A percentile compares a stretch with the other conserved stretches of the same genome.
Conservation (phyloP, 1,284 basidiomycete species). For the Fomitopsis palustris region DNA sequence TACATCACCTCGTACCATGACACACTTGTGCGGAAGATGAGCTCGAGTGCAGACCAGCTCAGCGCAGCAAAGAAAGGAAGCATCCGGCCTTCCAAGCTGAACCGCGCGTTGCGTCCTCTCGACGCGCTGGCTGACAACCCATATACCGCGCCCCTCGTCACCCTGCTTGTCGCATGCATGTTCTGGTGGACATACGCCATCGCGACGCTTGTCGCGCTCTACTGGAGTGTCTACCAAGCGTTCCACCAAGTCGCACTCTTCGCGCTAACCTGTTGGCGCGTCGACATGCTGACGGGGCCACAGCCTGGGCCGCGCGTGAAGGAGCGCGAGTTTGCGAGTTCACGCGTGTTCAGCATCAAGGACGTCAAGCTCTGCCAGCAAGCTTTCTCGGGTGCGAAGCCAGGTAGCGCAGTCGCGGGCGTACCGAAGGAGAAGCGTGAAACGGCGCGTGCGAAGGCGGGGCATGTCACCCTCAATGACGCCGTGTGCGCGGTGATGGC, state of each 20-base stretch:
- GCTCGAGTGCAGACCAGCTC: conserved; percentile 12
- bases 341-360: conserved; percentile 22
- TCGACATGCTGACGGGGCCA: conserved; percentile 24
- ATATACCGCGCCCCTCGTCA: conserved; percentile 15
- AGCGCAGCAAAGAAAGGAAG: conserved; percentile 15
- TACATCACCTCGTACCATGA: conserved; percentile 28
- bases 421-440: conserved; percentile 18
- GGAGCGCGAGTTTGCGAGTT: conserved; percentile 25
- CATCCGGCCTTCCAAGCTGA: conserved; percentile 22
- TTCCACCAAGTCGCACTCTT: conserved; percentile 17
- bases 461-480: conserved; percentile 30
- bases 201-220: conserved; percentile 15
- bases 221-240: conserved; percentile 25
- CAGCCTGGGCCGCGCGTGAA: conserved; percentile 16
- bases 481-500: conserved; percentile 29
- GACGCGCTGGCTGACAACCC: conserved; percentile 16
- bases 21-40: conserved; percentile 20
- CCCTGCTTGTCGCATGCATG: conserved; percentile 16
- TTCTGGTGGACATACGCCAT: conserved; percentile 21
- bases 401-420: conserved; percentile 19
- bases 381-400: conserved; percentile 25
- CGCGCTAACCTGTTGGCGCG: conserved; percentile 26
- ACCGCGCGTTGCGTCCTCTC: conserved; percentile 15
- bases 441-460: conserved; percentile 15
- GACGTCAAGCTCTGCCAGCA: conserved; percentile 28